phyloP scores from a whole-genome alignment of 1,284 basidiomycete genomes.

The Ganoderma meredithae region DNA sequence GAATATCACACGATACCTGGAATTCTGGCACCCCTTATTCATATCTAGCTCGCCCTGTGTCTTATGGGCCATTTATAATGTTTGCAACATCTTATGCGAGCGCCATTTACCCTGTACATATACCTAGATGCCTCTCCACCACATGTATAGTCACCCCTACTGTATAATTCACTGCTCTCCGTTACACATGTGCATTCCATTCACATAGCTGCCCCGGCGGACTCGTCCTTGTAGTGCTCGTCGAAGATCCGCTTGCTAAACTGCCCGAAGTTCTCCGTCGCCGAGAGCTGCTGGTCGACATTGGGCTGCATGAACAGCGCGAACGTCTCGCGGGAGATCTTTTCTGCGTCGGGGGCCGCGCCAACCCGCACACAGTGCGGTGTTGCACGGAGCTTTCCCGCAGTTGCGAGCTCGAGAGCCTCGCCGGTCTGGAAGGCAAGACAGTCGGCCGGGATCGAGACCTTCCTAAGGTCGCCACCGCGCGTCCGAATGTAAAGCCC shows the following conservation, averaged over 20 bases:
- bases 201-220: conserved; percentile 33
- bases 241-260: conserved; percentile 87
- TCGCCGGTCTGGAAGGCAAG: conserved; percentile 95
- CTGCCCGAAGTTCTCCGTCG: conserved; percentile 81
- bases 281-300: conserved; percentile 75
- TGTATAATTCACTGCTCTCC: conserved; percentile 17
- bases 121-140: conserved; percentile 22
- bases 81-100: background rate
- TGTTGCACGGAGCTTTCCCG: conserved; percentile 79
- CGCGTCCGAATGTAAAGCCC: conserved; percentile 92
- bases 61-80: conserved; percentile 1
- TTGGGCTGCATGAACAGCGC: conserved; percentile 95
- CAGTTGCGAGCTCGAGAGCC: conserved; percentile 87
- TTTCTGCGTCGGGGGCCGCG: conserved; percentile 49
- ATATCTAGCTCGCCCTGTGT: conserved; percentile 18
- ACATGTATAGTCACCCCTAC: conserved; percentile 16
- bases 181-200: conserved; percentile 5
- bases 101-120: conserved; percentile 5
- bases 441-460: conserved; percentile 82
- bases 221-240: conserved; percentile 70
- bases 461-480: conserved; percentile 77
- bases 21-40: conserved; percentile 17
- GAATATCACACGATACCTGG: conserved; percentile 10
- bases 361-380: conserved; percentile 90
- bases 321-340: conserved; percentile 84